A percentile compares a stretch with the other conserved stretches of the same genome.
These are phyloP conservation scores for Apiospora sp. DNA, from an alignment of 2,329 filamentous ascomycete species.

Conservation along the genomic window DNA sequence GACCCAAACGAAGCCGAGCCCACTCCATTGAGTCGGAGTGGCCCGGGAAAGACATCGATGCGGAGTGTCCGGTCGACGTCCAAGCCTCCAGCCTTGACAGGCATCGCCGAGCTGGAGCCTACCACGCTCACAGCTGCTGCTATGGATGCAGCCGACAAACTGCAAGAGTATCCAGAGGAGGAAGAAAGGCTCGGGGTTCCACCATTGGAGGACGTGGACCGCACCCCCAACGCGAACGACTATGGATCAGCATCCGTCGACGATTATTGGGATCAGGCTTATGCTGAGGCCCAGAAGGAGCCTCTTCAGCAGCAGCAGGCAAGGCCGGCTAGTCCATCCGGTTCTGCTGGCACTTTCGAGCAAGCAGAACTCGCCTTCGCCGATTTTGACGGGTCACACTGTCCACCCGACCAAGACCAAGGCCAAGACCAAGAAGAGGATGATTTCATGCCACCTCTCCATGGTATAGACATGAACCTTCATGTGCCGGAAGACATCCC, in stretches of 20 bases:
- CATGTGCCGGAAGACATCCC: slow-evolving; percentile 33
- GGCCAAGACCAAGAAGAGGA: slow-evolving; percentile 38
- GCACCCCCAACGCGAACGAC: slow-evolving; percentile 40
- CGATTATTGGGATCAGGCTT: slow-evolving; percentile 42
- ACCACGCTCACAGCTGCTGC: slow-evolving; percentile 58
- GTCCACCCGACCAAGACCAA: slow-evolving; percentile 60
- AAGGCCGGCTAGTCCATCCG: slow-evolving; percentile 58
- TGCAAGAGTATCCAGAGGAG: slow-evolving; percentile 43
- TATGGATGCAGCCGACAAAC: slow-evolving; percentile 62
- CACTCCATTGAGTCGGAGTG: slow-evolving; percentile 54
- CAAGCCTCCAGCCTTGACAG: slow-evolving; percentile 59
- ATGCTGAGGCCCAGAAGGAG: slow-evolving; percentile 33
- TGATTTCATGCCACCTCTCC: slow-evolving; percentile 33
- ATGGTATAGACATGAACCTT: slow-evolving; percentile 32
- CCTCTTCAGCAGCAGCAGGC: slow-evolving; percentile 23
- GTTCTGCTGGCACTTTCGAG: slow-evolving; percentile 68
- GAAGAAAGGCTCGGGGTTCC: slow-evolving; percentile 31
- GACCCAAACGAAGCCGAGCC: slow-evolving; percentile 42
- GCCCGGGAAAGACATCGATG: slow-evolving; percentile 56
- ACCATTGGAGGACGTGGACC: slow-evolving; percentile 37
- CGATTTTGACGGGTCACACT: slow-evolving; percentile 85
- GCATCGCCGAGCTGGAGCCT: slow-evolving; percentile 66
- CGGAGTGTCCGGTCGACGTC: slow-evolving; percentile 56
- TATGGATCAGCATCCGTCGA: slow-evolving; percentile 35
- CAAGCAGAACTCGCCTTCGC: slow-evolving; percentile 74